These are phyloP conservation scores for Backusella luteola DNA, from an alignment of 192 early-diverging fungal genomes.

Conservation along the genomic window DNA sequence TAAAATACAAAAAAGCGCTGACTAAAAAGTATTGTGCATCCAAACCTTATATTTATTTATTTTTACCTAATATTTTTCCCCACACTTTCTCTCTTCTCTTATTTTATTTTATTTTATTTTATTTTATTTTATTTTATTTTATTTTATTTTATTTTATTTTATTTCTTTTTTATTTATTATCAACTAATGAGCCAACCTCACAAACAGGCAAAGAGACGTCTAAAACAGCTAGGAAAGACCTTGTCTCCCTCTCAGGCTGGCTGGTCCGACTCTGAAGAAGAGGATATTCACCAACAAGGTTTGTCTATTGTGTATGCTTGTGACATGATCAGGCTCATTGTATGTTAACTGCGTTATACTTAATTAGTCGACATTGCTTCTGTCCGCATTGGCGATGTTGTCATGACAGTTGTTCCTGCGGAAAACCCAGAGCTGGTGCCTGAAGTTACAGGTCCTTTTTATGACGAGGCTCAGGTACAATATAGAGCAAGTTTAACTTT, in stretches of 20 bases:
- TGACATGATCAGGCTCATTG: neutral
- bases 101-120: neutral
- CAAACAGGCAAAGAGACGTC: conserved; percentile 28
- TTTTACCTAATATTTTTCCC: neutral
- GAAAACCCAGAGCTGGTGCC: conserved; percentile 54
- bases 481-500: neutral
- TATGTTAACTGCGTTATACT: neutral
- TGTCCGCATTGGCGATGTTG: conserved; percentile 58
- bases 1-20: neutral
- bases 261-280: conserved; percentile 38
- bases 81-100: neutral
- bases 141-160: neutral
- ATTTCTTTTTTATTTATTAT: neutral
- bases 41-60: neutral
- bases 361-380: conserved; percentile 38
- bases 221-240: conserved; percentile 33
- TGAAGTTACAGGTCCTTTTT: conserved; percentile 46
- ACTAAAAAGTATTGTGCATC: conserved; percentile 1
- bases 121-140: neutral
- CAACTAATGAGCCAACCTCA: neutral
- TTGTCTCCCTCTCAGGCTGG: conserved; percentile 18
- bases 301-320: neutral
- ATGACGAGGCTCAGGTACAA: conserved; percentile 53
- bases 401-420: conserved; percentile 43
- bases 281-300: conserved; percentile 32